These are phyloP conservation scores for Hyaloscypha finlandica DNA, from an alignment of 495 filamentous ascomycete species.

Conservation along the genomic window DNA sequence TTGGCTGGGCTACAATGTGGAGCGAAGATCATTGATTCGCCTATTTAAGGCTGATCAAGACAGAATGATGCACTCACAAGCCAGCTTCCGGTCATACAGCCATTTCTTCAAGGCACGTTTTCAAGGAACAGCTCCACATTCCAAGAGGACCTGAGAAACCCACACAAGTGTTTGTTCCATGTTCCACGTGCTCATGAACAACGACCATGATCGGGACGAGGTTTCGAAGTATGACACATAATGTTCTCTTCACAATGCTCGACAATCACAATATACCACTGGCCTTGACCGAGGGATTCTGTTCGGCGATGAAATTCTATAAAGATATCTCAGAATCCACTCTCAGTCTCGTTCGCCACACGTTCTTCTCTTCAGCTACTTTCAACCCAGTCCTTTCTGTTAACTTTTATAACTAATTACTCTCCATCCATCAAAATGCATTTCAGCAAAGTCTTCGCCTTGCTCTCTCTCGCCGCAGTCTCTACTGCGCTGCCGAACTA, in stretches of 20 bases:
- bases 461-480: conserved; percentile 4
- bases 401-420: not conserved
- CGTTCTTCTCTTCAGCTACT: not conserved
- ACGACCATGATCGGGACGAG: not conserved
- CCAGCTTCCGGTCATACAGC: no score
- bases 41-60: not conserved
- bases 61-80: not conserved
- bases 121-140: not conserved
- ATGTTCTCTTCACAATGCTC: not conserved
- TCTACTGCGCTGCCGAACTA: not conserved
- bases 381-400: not conserved
- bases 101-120: no score
- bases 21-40: not conserved
- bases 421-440: conserved; percentile 8
- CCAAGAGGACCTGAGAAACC: not conserved
- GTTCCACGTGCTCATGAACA: not conserved
- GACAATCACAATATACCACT: not conserved
- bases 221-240: not conserved
- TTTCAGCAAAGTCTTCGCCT: conserved; percentile 13
- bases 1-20: not conserved
- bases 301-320: not conserved
- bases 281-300: not conserved
- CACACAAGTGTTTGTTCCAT: not conserved
- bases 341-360: not conserved
- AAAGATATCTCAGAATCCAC: not conserved